Evolutionary conservation across 2,329 filamentous ascomycete species (phyloP).

Genomic region (Cladosporium colombiae): DNA sequence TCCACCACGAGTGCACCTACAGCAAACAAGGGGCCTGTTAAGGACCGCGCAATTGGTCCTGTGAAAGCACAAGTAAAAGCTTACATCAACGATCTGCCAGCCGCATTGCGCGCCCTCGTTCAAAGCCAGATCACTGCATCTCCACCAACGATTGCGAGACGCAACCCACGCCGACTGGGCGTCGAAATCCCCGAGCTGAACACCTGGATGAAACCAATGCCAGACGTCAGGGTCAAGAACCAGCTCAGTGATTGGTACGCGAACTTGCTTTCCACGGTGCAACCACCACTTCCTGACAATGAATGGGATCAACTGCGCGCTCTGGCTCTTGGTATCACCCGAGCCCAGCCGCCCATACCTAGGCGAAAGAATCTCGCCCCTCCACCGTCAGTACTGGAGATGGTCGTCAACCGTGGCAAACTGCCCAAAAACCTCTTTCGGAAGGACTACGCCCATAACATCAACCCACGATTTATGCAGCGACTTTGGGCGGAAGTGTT

Average conservation of each 20-base stretch:
- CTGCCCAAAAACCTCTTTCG: conserved; percentile 19
- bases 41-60: background rate
- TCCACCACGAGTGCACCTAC: background rate
- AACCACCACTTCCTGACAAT: conserved; percentile 46
- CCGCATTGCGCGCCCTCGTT: conserved; percentile 29
- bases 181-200: conserved; percentile 47
- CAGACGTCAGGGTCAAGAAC: conserved; percentile 46
- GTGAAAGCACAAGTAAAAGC: conserved; percentile 9
- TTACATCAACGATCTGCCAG: conserved; percentile 1
- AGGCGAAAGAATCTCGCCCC: conserved; percentile 15
- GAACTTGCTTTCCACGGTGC: conserved; percentile 42
- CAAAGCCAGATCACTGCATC: conserved; percentile 30
- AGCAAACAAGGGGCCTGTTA: background rate
- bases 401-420: conserved; percentile 25
- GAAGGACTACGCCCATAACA: conserved; percentile 33
- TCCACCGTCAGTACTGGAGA: conserved; percentile 27
- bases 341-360: conserved; percentile 11
- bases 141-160: conserved; percentile 36
- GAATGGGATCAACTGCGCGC: conserved; percentile 48
- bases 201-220: conserved; percentile 49
- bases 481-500: conserved; percentile 48
- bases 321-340: conserved; percentile 39
- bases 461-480: conserved; percentile 49
- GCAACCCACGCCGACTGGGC: conserved; percentile 27
- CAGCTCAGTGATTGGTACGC: conserved; percentile 48